Conservation (phyloP, 176 grass and related monocot genomes). For the Cocos nucifera region DNA sequence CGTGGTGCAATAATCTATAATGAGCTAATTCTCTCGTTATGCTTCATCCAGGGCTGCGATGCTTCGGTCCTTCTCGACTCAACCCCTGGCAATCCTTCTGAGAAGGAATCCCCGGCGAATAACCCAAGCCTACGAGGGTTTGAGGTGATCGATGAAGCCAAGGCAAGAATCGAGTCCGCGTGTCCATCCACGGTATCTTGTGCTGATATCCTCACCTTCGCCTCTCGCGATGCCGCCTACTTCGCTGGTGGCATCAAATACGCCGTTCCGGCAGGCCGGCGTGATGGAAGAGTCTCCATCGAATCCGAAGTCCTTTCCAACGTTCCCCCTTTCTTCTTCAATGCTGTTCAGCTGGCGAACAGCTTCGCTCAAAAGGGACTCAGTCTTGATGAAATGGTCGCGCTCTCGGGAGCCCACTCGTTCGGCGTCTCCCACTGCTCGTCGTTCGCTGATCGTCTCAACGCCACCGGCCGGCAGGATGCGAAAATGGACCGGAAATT, state of each 20-base stretch:
- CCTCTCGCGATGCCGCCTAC: slow-evolving; percentile 26
- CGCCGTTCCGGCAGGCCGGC: slow-evolving; percentile 12
- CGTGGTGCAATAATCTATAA: too few species aligned
- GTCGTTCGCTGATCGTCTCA: slow-evolving; percentile 25
- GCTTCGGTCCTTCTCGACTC: slow-evolving; percentile 43
- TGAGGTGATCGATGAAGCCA: slow-evolving; percentile 49
- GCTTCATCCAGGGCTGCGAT: slow-evolving; percentile 38
- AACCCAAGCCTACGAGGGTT: slow-evolving; percentile 42
- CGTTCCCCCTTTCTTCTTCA: slow-evolving; percentile 41
- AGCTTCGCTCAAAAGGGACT: slow-evolving; percentile 43
- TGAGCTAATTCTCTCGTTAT: too few species aligned
- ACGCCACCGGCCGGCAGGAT: neutral
- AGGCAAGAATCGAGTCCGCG: slow-evolving; percentile 16
- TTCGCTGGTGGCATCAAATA: slow-evolving; percentile 28
- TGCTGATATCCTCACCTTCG: slow-evolving; percentile 23
- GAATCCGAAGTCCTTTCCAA: slow-evolving; percentile 14
- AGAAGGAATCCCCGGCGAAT: slow-evolving; percentile 34
- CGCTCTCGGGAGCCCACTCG: slow-evolving; percentile 59
- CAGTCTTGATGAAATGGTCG: slow-evolving; percentile 38
- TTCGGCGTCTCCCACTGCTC: slow-evolving; percentile 61
- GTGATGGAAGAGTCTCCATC: slow-evolving; percentile 37
- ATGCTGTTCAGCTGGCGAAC: slow-evolving; percentile 26
- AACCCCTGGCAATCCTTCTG: slow-evolving; percentile 7
- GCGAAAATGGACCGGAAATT: neutral
- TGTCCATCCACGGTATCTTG: slow-evolving; percentile 7